A percentile compares a stretch with the other conserved stretches of the same genome.
Conservation (phyloP, 1,284 basidiomycete species). For the Ganoderma sinense region DNA sequence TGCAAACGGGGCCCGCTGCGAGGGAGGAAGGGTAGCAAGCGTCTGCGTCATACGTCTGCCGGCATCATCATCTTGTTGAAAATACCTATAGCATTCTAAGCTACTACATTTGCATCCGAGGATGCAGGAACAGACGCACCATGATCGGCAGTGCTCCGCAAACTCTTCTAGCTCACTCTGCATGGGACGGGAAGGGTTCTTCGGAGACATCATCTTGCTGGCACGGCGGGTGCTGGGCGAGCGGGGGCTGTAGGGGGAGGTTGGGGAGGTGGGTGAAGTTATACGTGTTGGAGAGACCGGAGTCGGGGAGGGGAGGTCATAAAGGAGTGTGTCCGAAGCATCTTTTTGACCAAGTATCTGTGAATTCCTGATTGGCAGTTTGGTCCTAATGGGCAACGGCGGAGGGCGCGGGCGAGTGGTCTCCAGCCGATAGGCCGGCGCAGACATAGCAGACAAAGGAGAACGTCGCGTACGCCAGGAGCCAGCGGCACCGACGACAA, state of each 20-base stretch:
- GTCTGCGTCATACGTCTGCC: slow-evolving; percentile 81
- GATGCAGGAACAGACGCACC: slow-evolving; percentile 52
- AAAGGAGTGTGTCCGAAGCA: slow-evolving; percentile 65
- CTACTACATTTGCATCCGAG: slow-evolving; percentile 6
- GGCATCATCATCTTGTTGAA: slow-evolving; percentile 76
- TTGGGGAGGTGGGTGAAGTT: slow-evolving; percentile 46
- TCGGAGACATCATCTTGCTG: slow-evolving; percentile 61
- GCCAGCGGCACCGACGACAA: slow-evolving; percentile 20
- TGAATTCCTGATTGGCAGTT: slow-evolving; percentile 52
- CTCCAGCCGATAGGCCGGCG: slow-evolving; percentile 69
- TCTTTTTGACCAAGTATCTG: slow-evolving; percentile 49
- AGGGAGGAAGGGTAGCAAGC: slow-evolving; percentile 74
- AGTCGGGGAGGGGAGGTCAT: slow-evolving; percentile 73
- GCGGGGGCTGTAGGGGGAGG: slow-evolving; percentile 63
- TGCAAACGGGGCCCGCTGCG: slow-evolving; percentile 79
- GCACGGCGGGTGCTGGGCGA: slow-evolving; percentile 50
- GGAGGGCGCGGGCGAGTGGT: slow-evolving; percentile 67
- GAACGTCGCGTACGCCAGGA: slow-evolving; percentile 7
- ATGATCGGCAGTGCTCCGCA: slow-evolving; percentile 74
- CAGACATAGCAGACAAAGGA: slow-evolving; percentile 53
- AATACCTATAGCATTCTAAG: slow-evolving; percentile 63
- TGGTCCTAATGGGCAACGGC: slow-evolving; percentile 67
- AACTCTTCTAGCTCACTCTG: slow-evolving; percentile 74
- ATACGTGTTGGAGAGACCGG: slow-evolving; percentile 60
- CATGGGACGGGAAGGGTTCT: slow-evolving; percentile 60